Evolutionary conservation across 176 grass and related monocot genomes (phyloP).

Genomic region (Cenchrus americanus): DNA sequence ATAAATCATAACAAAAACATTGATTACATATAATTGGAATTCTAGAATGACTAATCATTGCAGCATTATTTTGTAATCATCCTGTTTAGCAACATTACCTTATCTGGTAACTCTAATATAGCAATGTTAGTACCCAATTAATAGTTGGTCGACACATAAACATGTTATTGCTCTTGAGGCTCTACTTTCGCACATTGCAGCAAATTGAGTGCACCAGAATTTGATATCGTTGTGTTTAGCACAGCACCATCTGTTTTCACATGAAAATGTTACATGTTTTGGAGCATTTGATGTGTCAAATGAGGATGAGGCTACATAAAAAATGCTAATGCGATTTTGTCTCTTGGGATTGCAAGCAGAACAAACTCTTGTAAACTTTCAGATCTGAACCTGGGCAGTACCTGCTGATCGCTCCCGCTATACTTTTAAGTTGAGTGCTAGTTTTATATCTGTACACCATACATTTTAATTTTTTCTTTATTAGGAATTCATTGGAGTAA

Average conservation of each 20-base stretch:
- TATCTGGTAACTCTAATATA: constrained; percentile 13
- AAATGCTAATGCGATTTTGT: constrained; percentile 22
- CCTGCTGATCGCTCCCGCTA: constrained; percentile 1
- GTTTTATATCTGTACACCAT: background rate
- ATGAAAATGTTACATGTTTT: constrained; percentile 11
- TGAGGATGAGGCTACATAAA: background rate
- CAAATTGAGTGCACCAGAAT: background rate
- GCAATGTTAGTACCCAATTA: background rate
- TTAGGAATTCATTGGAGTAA: constrained; percentile 12
- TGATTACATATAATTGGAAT: background rate
- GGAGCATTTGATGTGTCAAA: constrained; percentile 22
- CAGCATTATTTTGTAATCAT: background rate
- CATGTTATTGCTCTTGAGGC: background rate
- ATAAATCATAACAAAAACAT: background rate
- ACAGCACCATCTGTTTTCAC: constrained; percentile 16
- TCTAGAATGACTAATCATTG: constrained; percentile 5
- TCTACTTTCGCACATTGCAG: background rate
- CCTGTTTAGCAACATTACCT: background rate
- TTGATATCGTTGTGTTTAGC: background rate
- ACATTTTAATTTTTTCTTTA: background rate
- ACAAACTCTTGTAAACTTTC: constrained; percentile 27
- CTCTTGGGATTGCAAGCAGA: constrained; percentile 9
- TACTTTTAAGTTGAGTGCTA: constrained; percentile 1
- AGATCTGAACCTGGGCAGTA: background rate
- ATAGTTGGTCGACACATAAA: constrained; percentile 21